Evolutionary conservation across 2,329 filamentous ascomycete species (phyloP).

Genomic region (Fusarium falciforme): DNA sequence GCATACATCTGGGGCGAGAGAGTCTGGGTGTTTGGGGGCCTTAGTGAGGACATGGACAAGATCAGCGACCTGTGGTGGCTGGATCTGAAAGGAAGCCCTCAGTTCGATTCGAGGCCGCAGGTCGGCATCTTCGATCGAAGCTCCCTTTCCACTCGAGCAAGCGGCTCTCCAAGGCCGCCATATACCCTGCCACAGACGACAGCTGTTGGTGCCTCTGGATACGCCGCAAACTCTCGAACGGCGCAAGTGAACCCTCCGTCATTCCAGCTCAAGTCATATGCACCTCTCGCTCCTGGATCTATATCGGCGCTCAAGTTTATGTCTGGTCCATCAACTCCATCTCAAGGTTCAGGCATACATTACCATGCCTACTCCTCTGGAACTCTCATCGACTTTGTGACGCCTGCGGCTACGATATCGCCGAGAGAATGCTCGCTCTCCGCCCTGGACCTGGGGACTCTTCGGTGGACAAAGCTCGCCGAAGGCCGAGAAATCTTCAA

Average conservation of each 20-base stretch:
- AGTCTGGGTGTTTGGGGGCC: slow-evolving; percentile 95
- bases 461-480: slow-evolving; percentile 95
- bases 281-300: slow-evolving; percentile 86
- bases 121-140: slow-evolving; percentile 64
- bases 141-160: slow-evolving; percentile 53
- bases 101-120: slow-evolving; percentile 78
- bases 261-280: slow-evolving; percentile 76
- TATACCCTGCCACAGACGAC: slow-evolving; percentile 63
- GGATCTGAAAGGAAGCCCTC: slow-evolving; percentile 89
- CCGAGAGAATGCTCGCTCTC: slow-evolving; percentile 91
- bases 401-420: slow-evolving; percentile 87
- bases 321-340: slow-evolving; percentile 82
- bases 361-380: slow-evolving; percentile 96
- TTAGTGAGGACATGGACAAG: slow-evolving; percentile 97
- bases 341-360: slow-evolving; percentile 90
- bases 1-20: slow-evolving; percentile 92
- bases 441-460: slow-evolving; percentile 84
- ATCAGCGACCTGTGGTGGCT: slow-evolving; percentile 97
- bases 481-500: slow-evolving; percentile 95
- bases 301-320: slow-evolving; percentile 93
- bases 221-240: slow-evolving; percentile 75
- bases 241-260: slow-evolving; percentile 75
- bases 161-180: slow-evolving; percentile 63
- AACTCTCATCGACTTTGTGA: slow-evolving; percentile 92
- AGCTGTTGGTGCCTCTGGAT: slow-evolving; percentile 69